These are phyloP conservation scores for Lachancea fermentati DNA, from an alignment of 805 yeast genomes.

Conservation along the genomic window DNA sequence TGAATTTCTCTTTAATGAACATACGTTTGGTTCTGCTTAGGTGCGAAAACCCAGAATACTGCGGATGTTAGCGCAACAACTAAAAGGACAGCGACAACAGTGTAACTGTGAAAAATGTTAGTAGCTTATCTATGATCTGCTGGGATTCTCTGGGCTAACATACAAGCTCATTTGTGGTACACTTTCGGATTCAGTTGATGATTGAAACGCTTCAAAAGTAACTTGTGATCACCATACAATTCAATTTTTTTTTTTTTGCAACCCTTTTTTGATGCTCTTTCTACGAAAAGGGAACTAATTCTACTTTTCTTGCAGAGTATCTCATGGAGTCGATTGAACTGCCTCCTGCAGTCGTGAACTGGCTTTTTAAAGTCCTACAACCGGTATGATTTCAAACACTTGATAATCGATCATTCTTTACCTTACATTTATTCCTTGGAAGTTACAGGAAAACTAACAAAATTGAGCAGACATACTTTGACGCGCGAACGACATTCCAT, in stretches of 20 bases:
- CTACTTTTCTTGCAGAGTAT: background rate
- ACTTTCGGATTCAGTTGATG: too few species aligned
- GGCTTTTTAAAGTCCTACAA: slow-evolving; percentile 53
- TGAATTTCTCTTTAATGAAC: slow-evolving; percentile 31
- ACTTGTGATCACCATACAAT: too few species aligned
- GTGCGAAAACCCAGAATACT: slow-evolving; percentile 81
- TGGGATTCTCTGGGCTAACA: background rate
- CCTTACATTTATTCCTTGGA: too few species aligned
- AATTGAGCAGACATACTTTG: slow-evolving; percentile 42
- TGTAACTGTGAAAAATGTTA: slow-evolving; percentile 42
- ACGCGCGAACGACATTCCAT: slow-evolving; percentile 54
- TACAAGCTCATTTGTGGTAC: slow-evolving; percentile 6
- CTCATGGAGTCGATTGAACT: slow-evolving; percentile 12
- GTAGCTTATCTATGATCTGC: background rate
- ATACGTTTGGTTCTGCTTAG: slow-evolving; percentile 69
- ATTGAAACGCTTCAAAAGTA: too few species aligned
- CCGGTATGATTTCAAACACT: slow-evolving; percentile 37
- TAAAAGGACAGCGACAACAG: slow-evolving; percentile 60
- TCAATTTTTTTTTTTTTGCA: background rate
- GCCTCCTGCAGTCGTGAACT: slow-evolving; percentile 43
- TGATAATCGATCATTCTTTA: too few species aligned
- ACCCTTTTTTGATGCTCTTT: slow-evolving; percentile 1
- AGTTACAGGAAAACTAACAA: slow-evolving; percentile 2
- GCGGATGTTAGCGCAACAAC: slow-evolving; percentile 53
- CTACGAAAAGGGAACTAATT: background rate